These are phyloP conservation scores for Leccinellum rugosiceps DNA, from an alignment of 768 basidiomycete species.

Conservation along the genomic window DNA sequence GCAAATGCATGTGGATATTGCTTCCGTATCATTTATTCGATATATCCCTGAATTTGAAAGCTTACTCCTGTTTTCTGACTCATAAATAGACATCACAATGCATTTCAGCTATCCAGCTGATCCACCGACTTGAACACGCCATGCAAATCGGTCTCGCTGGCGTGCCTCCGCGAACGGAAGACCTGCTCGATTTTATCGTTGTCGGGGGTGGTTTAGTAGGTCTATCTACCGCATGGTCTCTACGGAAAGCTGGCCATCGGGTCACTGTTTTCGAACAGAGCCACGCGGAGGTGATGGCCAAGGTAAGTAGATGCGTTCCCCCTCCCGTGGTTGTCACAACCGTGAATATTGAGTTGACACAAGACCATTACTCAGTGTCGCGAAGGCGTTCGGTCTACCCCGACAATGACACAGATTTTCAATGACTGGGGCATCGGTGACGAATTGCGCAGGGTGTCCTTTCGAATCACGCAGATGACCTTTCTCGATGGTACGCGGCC, in stretches of 20 bases:
- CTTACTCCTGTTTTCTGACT: too few relatives aligned
- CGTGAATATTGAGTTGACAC: not conserved
- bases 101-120: too few relatives aligned
- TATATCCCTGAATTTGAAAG: not conserved
- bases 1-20: not conserved
- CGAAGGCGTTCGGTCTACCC: constrained; percentile 45
- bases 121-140: not conserved
- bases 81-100: not conserved
- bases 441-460: constrained; percentile 33
- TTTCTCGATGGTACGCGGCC: constrained; percentile 15
- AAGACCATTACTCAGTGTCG: constrained; percentile 20
- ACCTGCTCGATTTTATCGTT: constrained; percentile 22
- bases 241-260: constrained; percentile 52
- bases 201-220: constrained; percentile 43
- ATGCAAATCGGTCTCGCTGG: constrained; percentile 12
- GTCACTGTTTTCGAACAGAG: constrained; percentile 53
- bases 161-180: constrained; percentile 3
- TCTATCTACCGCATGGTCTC: constrained; percentile 51
- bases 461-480: constrained; percentile 13
- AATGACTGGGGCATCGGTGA: constrained; percentile 52
- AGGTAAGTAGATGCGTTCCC: constrained; percentile 23
- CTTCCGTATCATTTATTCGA: too few relatives aligned
- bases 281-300: constrained; percentile 36
- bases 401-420: constrained; percentile 55
- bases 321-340: not conserved